Evolutionary conservation across 495 filamentous ascomycete genomes (phyloP).

Genomic region (Cairneyella variabilis): DNA sequence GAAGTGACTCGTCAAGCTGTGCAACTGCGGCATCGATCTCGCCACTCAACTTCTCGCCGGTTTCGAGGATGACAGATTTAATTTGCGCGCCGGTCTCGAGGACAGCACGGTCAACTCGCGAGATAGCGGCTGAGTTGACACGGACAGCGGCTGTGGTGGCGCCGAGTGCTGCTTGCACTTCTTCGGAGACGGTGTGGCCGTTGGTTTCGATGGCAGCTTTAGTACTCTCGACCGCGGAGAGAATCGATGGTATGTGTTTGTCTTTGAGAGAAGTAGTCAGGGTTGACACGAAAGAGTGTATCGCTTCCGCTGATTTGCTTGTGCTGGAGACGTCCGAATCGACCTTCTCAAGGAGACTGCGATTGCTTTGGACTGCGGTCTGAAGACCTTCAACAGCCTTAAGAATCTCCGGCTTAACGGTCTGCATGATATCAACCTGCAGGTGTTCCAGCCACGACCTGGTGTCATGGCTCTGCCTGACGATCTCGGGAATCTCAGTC

Average conservation of each 20-base stretch:
- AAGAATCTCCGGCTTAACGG: no score
- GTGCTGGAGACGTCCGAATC: no score
- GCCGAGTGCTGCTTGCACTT: not conserved
- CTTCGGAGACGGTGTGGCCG: not conserved
- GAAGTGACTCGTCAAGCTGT: not conserved
- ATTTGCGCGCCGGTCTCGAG: constrained; percentile 5
- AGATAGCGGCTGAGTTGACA: constrained; percentile 4
- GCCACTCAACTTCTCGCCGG: not conserved
- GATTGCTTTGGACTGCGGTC: no score
- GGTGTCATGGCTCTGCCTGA: no score
- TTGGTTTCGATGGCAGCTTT: not conserved
- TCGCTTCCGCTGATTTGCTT: no score
- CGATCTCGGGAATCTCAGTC: no score
- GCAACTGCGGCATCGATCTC: not conserved
- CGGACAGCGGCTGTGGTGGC: not conserved
- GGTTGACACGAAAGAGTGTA: no score
- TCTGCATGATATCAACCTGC: no score
- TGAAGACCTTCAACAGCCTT: no score
- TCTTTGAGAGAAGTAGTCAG: not conserved
- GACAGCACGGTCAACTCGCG: constrained; percentile 4
- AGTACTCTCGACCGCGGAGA: not conserved
- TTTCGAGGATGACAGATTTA: not conserved
- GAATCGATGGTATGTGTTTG: not conserved
- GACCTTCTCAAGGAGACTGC: no score
- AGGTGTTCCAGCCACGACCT: no score